Conservation (phyloP, 2,329 filamentous ascomycete genomes). For the Calcarisporium arbuscula region DNA sequence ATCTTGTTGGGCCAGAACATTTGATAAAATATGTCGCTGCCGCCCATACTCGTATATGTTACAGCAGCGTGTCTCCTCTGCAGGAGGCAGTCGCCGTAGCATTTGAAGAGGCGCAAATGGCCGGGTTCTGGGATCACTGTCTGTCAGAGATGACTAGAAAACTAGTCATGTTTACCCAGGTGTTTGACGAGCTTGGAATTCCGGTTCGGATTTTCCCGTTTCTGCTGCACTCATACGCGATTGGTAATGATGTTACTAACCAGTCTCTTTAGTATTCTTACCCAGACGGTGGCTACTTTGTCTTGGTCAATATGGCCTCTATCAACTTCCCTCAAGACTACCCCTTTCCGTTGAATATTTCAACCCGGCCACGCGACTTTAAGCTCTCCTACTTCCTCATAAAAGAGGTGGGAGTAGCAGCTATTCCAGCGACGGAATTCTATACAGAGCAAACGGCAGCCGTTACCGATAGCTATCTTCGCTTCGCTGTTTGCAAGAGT, state of each 20-base stretch:
- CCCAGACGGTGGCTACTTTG: slow-evolving; percentile 95
- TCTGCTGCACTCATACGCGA: too few species aligned
- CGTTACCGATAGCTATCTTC: slow-evolving; percentile 85
- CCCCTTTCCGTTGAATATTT: slow-evolving; percentile 83
- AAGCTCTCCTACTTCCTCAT: slow-evolving; percentile 96
- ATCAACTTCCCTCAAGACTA: slow-evolving; percentile 80
- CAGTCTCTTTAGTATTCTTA: too few species aligned
- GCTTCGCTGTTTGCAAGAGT: slow-evolving; percentile 95
- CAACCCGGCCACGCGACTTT: slow-evolving; percentile 81
- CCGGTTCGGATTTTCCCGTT: too few species aligned
- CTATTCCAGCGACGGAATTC: slow-evolving; percentile 95
- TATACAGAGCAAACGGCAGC: slow-evolving; percentile 83
- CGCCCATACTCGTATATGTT: slow-evolving; percentile 95
- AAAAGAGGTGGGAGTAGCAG: slow-evolving; percentile 89
- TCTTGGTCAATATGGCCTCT: slow-evolving; percentile 86
- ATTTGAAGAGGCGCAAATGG: slow-evolving; percentile 80
- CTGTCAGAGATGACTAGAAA: slow-evolving; percentile 85
- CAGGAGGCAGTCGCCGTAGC: slow-evolving; percentile 93
- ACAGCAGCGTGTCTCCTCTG: slow-evolving; percentile 84
- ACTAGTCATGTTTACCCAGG: slow-evolving; percentile 76
- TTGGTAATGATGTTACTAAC: too few species aligned
- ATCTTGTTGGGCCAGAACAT: slow-evolving; percentile 66
- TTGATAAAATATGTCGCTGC: slow-evolving; percentile 87
- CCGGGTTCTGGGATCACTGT: slow-evolving; percentile 82
- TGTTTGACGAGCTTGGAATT: slow-evolving; percentile 69